phyloP scores from a whole-genome alignment of 495 filamentous ascomycete genomes.

The Lindgomyces ingoldianus region DNA sequence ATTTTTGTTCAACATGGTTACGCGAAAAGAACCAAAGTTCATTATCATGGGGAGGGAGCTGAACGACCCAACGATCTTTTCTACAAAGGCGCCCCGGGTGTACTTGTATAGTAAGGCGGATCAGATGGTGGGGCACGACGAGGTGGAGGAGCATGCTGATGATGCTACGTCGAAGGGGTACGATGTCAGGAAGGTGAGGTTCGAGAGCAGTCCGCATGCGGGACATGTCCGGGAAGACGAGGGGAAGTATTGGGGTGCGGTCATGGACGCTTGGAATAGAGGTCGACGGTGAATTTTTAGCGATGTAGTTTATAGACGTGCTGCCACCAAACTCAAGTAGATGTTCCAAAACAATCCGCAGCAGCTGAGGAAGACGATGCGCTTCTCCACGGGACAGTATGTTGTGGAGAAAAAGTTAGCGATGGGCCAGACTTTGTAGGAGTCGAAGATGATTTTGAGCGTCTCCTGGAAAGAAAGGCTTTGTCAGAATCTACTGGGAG shows the following conservation, averaged over 20 bases:
- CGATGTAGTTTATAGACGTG: constrained; percentile 25
- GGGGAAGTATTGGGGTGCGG: constrained; percentile 35
- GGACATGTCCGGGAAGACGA: constrained; percentile 32
- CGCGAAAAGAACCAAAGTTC: constrained; percentile 11
- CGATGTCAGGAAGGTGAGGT: constrained; percentile 26
- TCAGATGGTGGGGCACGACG: constrained; percentile 30
- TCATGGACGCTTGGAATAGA: constrained; percentile 25
- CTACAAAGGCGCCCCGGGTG: constrained; percentile 18
- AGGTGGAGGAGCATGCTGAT: constrained; percentile 41
- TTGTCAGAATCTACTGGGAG: neutral
- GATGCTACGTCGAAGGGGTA: constrained; percentile 31
- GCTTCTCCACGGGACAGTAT: constrained; percentile 30
- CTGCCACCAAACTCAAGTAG: constrained; percentile 31
- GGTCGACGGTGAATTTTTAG: neutral
- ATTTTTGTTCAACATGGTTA: constrained; percentile 1
- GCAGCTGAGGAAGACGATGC: constrained; percentile 31
- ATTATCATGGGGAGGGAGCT: constrained; percentile 13
- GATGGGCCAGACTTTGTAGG: constrained; percentile 36
- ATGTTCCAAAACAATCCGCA: constrained; percentile 33
- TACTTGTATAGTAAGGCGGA: constrained; percentile 41
- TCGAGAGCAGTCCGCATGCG: constrained; percentile 35
- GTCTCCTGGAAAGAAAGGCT: constrained; percentile 11
- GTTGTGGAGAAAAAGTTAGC: constrained; percentile 33
- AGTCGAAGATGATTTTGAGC: constrained; percentile 23
- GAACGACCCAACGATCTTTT: constrained; percentile 29